Percentiles rank a stretch among this genome's conserved stretches.
Conservation (phyloP, 768 basidiomycete species). For the Fomitopsis pulvina region DNA sequence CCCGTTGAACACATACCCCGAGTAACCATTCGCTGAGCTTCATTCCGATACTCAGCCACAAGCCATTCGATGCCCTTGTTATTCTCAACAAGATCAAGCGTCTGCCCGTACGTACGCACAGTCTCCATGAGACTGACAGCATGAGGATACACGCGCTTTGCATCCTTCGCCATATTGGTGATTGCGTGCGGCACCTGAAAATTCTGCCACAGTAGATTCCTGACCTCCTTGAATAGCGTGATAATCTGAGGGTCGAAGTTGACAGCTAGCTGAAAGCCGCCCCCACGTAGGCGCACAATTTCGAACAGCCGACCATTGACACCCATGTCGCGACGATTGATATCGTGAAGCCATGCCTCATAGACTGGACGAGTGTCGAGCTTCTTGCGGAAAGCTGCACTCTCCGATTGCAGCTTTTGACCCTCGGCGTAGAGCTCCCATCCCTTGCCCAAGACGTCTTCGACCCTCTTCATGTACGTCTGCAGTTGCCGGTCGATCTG, state of each 20-base stretch:
- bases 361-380: constrained; percentile 91
- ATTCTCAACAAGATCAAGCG: constrained; percentile 81
- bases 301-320: constrained; percentile 91
- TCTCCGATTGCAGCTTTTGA: constrained; percentile 92
- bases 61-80: constrained; percentile 93
- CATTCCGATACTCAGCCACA: constrained; percentile 90
- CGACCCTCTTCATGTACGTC: constrained; percentile 98
- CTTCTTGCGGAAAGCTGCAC: constrained; percentile 88
- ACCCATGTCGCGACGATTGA: constrained; percentile 87
- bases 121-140: constrained; percentile 99
- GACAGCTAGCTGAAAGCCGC: constrained; percentile 82
- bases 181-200: constrained; percentile 94
- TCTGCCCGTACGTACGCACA: constrained; percentile 96
- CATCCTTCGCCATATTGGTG: constrained; percentile 96
- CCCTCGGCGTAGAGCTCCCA: constrained; percentile 99
- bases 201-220: constrained; percentile 92
- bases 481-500: constrained; percentile 96
- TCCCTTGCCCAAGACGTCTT: constrained; percentile 95
- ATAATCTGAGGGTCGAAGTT: constrained; percentile 99
- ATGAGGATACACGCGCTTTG: constrained; percentile 96
- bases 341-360: constrained; percentile 95
- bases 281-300: constrained; percentile 70
- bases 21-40: constrained; percentile 87
- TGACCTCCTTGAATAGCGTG: constrained; percentile 96
- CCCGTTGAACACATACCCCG: constrained; percentile 48